Evolutionary conservation across 208 protist genomes (phyloP).

Genomic region (Acanthamoeba lenticulata): DNA sequence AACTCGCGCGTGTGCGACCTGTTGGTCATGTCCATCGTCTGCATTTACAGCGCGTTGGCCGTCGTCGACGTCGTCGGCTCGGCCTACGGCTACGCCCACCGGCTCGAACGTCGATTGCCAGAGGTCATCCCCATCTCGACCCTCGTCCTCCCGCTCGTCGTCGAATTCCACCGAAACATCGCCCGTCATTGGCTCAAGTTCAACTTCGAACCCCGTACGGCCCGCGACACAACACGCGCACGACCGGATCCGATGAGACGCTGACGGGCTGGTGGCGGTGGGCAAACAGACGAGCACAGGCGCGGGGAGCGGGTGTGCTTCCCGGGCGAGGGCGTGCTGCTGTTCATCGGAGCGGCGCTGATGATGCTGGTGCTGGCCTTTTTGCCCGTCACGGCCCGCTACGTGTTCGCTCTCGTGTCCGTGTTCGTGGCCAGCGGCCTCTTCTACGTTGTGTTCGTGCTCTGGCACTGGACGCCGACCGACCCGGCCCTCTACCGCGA

Average conservation of each 20-base stretch:
- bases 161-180: conserved; percentile 46
- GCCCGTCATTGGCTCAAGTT: conserved; percentile 41
- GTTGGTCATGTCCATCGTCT: background rate
- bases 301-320: conserved; percentile 22
- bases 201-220: conserved; percentile 8
- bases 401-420: background rate
- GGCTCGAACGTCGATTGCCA: background rate
- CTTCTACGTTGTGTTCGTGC: background rate
- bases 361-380: conserved; percentile 31
- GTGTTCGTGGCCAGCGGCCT: background rate
- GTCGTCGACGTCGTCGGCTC: conserved; percentile 2
- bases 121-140: conserved; percentile 12
- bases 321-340: conserved; percentile 16
- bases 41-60: conserved; percentile 36
- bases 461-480: background rate
- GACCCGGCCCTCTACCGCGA: background rate
- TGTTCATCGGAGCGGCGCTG: background rate
- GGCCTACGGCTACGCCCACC: conserved; percentile 30
- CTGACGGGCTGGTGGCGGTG: too few species aligned
- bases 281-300: background rate
- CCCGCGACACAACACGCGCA: background rate
- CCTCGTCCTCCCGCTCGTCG: background rate
- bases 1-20: conserved; percentile 8
- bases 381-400: background rate
- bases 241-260: too few species aligned